Evolutionary conservation across 2,329 filamentous ascomycete species (phyloP), one percentile per base, ranked within the genome.

Genomic region (Diaporthe vexans): DNA sequence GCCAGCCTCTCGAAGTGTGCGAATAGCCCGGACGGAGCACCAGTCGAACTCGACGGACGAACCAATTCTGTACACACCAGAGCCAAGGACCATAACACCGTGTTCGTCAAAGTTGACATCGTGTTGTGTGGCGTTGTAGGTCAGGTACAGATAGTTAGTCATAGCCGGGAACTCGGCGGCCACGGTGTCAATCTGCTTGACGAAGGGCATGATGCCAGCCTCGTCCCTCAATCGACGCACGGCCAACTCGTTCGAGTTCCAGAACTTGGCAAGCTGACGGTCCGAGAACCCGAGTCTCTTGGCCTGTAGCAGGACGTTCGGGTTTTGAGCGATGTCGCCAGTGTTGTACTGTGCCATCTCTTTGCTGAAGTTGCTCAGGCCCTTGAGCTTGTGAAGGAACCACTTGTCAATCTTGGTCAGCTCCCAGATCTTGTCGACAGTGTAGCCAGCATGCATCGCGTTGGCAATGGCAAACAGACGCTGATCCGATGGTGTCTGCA

Each of bases 1-100:
- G 3, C 94, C 94, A 75, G 92, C 90, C 77, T 94, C 91, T 68
- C 97, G 91, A 10, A 99, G 89, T 1, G 97, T 98, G 76, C 96
- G 92, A 76, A 98, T 97, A 8, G 97, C 95, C 75, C 96, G 90
- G 37, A 99, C 97, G 6, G 97, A 98, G 83, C 97, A 98, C 97
- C 97, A 99, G 84, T 99, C 97, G 83, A 99, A 99, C 82, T 99
- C 97, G 74, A 99, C 97, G 0, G 96, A 98, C 0, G 95, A 98
- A 78, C 97, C 97, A 77, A 99, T 99, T 76, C 97, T 92, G 88
- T 98, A 98, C 13, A 98, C 95, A 84, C 96, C 96, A 43, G 95
- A 98, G 19, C 96, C 96, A 40, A 98, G 88, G 11, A 99, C 96
- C 95, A 98, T 98, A 76, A 98, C 91, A 80, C 97, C 97, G 76